phyloP scores from a whole-genome alignment of 768 basidiomycete genomes.

The Amanita subjunquillea region DNA sequence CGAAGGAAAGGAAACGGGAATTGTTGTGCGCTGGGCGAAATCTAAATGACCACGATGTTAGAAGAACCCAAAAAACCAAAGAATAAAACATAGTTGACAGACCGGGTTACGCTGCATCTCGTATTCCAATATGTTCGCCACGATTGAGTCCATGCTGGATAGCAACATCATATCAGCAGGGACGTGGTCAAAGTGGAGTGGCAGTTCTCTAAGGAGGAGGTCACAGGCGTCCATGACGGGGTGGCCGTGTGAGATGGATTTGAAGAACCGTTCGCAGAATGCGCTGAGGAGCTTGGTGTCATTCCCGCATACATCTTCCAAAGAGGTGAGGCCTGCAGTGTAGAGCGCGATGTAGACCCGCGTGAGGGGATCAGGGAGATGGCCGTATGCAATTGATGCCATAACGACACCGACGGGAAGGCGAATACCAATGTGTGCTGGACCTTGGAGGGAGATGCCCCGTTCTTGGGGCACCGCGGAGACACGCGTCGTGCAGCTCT shows the following conservation, averaged over 20 bases:
- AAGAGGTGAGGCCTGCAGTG: constrained; percentile 24
- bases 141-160: constrained; percentile 24
- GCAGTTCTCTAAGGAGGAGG: constrained; percentile 18
- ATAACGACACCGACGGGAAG: constrained; percentile 21
- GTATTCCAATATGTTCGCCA: constrained; percentile 13
- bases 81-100: too few species aligned
- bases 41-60: too few species aligned
- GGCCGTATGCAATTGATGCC: constrained; percentile 15
- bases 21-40: not conserved
- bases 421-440: constrained; percentile 14
- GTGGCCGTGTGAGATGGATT: constrained; percentile 17
- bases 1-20: constrained; percentile 3
- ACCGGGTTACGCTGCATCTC: constrained; percentile 3
- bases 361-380: constrained; percentile 17
- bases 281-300: constrained; percentile 16
- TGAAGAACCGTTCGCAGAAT: constrained; percentile 24
- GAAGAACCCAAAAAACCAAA: too few species aligned
- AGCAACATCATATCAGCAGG: constrained; percentile 24
- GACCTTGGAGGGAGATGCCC: constrained; percentile 16
- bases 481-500: constrained; percentile 11
- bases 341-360: constrained; percentile 27
- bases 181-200: constrained; percentile 17
- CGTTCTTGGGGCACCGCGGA: constrained; percentile 12
- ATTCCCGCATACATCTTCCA: constrained; percentile 25
- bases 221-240: constrained; percentile 22